phyloP scores from a whole-genome alignment of 176 grass and related monocot species.

The Microstegium vimineum region DNA sequence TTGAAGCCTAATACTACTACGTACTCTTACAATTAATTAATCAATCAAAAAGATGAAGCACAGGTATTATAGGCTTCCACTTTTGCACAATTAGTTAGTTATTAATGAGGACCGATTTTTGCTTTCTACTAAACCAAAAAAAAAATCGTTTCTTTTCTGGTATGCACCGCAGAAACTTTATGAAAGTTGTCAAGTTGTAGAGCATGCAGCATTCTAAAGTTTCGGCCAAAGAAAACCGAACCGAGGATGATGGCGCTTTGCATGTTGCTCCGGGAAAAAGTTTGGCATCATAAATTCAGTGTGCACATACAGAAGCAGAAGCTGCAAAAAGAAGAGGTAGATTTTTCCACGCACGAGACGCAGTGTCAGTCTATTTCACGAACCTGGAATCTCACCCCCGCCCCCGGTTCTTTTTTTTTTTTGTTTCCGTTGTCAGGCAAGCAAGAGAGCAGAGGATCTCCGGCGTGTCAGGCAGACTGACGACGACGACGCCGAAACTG shows the following conservation, averaged over 20 bases:
- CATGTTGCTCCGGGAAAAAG: not conserved
- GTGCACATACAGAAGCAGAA: not conserved
- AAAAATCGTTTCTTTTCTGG: not conserved
- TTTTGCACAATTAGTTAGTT: too few relatives aligned
- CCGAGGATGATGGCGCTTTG: not conserved
- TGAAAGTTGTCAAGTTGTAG: not conserved
- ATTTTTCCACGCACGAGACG: constrained; percentile 20
- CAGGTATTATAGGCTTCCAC: too few relatives aligned
- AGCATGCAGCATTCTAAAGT: not conserved
- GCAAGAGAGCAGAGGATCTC: constrained; percentile 2
- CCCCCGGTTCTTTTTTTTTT: not conserved
- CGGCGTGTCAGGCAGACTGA: not conserved
- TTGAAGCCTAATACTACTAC: too few relatives aligned
- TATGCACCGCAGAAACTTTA: not conserved
- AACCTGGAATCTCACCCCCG: not conserved
- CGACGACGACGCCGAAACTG: too few relatives aligned
- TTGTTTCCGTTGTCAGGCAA: not conserved
- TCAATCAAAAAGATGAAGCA: too few relatives aligned
- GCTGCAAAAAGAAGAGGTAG: not conserved
- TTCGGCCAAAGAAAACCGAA: not conserved
- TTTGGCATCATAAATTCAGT: not conserved
- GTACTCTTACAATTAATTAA: too few relatives aligned
- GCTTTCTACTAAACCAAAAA: not conserved
- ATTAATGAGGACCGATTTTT: not conserved
- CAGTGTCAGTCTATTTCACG: not conserved